Evolutionary conservation across 2,329 filamentous ascomycete genomes (phyloP).

Genomic region (Verticillium albo-atrum): DNA sequence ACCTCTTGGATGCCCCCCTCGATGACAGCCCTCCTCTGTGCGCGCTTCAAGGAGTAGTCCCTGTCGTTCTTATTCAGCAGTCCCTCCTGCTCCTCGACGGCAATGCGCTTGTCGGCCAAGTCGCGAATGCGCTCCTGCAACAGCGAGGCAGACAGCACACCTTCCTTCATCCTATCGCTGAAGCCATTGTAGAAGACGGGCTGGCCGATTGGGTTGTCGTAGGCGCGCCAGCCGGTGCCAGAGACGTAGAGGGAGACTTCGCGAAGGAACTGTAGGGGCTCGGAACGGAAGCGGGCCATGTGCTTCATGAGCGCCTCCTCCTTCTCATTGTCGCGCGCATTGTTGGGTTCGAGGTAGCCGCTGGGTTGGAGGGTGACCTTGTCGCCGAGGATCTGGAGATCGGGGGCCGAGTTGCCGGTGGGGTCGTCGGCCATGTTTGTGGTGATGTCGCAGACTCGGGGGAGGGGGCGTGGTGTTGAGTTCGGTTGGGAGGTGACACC

Average conservation of each 20-base stretch:
- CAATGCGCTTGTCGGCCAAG: slow-evolving; percentile 69
- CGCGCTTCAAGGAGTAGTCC: slow-evolving; percentile 47
- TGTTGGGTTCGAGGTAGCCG: slow-evolving; percentile 54
- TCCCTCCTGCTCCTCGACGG: slow-evolving; percentile 73
- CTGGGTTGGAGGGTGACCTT: slow-evolving; percentile 71
- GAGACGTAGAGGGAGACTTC: slow-evolving; percentile 92
- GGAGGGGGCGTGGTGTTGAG: too few relatives aligned
- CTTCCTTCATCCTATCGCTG: slow-evolving; percentile 79
- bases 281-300: slow-evolving; percentile 79
- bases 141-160: slow-evolving; percentile 71
- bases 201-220: slow-evolving; percentile 85
- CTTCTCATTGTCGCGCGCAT: slow-evolving; percentile 34
- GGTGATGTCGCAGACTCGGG: too few relatives aligned
- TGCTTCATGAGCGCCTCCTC: slow-evolving; percentile 73
- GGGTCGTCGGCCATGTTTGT: slow-evolving; percentile 32
- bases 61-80: slow-evolving; percentile 54
- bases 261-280: slow-evolving; percentile 74
- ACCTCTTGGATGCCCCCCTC: slow-evolving; percentile 73
- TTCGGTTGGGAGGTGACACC: too few relatives aligned
- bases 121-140: slow-evolving; percentile 71
- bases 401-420: slow-evolving; percentile 56
- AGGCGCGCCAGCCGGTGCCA: slow-evolving; percentile 91
- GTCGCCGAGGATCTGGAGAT: slow-evolving; percentile 72
- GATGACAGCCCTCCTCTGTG: slow-evolving; percentile 58
- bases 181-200: slow-evolving; percentile 92